Evolutionary conservation across 495 filamentous ascomycete species (phyloP).

Genomic region (Gamarada debralockiae): DNA sequence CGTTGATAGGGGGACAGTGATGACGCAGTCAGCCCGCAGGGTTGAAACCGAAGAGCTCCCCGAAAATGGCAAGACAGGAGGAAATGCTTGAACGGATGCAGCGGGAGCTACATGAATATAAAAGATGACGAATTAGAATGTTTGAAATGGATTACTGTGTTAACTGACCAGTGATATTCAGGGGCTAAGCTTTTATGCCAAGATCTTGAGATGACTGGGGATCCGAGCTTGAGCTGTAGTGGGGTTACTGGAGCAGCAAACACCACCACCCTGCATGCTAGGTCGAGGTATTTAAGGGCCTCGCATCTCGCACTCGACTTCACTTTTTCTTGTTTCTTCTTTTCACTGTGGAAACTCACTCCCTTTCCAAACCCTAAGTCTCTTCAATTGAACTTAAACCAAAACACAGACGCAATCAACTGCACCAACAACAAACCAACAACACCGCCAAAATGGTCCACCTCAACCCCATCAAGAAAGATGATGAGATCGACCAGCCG

Average conservation of each 20-base stretch:
- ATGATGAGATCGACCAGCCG: constrained; percentile 37
- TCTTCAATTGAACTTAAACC: background rate
- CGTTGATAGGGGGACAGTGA: no score
- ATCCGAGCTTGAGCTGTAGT: background rate
- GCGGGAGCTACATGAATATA: no score
- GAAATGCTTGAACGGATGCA: no score
- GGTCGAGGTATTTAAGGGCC: background rate
- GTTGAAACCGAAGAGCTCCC: no score
- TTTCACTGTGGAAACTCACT: background rate
- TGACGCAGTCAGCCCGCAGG: no score
- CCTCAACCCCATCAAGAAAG: constrained; percentile 51
- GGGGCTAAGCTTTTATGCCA: constrained; percentile 23
- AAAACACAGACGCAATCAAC: background rate
- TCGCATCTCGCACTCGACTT: background rate
- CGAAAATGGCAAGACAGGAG: no score
- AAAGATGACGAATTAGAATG: no score
- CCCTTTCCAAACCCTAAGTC: background rate
- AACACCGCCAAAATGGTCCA: constrained; percentile 60
- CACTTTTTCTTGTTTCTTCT: constrained; percentile 1
- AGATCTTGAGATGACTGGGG: constrained; percentile 10
- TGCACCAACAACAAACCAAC: background rate
- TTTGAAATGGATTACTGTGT: no score
- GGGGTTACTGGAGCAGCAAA: background rate
- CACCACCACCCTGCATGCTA: background rate
- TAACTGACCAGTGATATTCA: background rate